Percentiles rank a stretch among this genome's conserved stretches.
Evolutionary conservation across 306 rosid genomes (phyloP).

Genomic region (Styphnolobium japonicum): DNA sequence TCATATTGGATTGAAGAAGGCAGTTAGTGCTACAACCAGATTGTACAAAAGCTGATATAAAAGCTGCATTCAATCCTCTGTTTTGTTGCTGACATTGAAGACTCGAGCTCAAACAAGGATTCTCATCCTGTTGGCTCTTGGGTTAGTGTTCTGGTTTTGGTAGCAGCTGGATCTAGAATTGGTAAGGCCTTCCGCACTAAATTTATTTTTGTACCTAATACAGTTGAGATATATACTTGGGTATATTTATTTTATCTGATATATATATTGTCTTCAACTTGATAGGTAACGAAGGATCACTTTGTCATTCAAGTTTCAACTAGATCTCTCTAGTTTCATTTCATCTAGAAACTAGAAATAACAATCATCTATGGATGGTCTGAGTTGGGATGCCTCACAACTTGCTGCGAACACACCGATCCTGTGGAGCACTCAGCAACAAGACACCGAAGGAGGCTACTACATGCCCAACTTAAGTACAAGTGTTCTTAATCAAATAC

Average conservation of each 20-base stretch:
- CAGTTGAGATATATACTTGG: not conserved
- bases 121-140: not conserved
- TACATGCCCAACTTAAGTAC: conserved; percentile 35
- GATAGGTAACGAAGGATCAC: conserved; percentile 24
- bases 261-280: not conserved
- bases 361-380: conserved; percentile 52
- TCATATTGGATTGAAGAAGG: conserved; percentile 34
- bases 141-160: not conserved
- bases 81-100: conserved; percentile 24
- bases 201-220: not conserved
- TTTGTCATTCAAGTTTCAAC: conserved; percentile 1
- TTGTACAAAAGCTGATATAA: conserved; percentile 27
- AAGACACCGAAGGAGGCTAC: conserved; percentile 44
- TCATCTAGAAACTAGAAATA: not conserved
- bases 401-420: conserved; percentile 24
- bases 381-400: conserved; percentile 55
- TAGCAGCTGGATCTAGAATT: conserved; percentile 33
- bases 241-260: not conserved
- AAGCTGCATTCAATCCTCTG: conserved; percentile 34
- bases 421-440: conserved; percentile 51
- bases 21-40: conserved; percentile 24
- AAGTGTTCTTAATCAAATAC: conserved; percentile 29
- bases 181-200: conserved; percentile 32
- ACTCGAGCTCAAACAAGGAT: conserved; percentile 18
- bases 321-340: not conserved